phyloP scores from a whole-genome alignment of 1,284 basidiomycete genomes.

The Tilletia caries region DNA sequence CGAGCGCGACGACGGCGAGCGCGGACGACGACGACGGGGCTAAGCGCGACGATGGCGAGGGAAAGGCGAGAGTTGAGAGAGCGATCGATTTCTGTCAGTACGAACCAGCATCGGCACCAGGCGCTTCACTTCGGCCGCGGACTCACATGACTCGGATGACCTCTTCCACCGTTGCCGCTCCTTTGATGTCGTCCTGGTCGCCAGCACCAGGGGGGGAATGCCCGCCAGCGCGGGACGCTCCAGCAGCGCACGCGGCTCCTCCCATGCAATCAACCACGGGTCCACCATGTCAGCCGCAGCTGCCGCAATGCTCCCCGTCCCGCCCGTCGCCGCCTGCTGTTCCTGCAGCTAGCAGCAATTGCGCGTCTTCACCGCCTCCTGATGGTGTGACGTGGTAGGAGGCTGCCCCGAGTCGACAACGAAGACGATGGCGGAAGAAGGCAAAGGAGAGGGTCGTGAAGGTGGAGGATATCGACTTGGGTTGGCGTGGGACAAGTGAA shows the following conservation, averaged over 20 bases:
- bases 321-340: background rate
- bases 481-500: no score
- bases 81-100: no score
- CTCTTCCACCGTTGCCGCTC: slow-evolving; percentile 77
- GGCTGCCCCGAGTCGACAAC: slow-evolving; percentile 52
- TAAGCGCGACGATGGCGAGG: no score
- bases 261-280: slow-evolving; percentile 64
- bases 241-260: slow-evolving; percentile 84
- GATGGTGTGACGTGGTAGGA: background rate
- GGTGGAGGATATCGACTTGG: no score
- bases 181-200: slow-evolving; percentile 91
- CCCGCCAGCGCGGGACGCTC: slow-evolving; percentile 69
- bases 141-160: slow-evolving; percentile 75
- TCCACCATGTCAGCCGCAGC: background rate
- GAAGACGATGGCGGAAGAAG: slow-evolving; percentile 89
- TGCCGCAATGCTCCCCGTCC: background rate
- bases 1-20: no score
- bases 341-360: background rate
- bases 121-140: no score
- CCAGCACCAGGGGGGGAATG: slow-evolving; percentile 87
- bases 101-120: no score
- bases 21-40: no score
- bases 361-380: background rate
- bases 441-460: no score
- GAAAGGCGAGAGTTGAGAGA: no score